Conservation (phyloP, 495 filamentous ascomycete species). For the Elasticomyces elasticus region DNA sequence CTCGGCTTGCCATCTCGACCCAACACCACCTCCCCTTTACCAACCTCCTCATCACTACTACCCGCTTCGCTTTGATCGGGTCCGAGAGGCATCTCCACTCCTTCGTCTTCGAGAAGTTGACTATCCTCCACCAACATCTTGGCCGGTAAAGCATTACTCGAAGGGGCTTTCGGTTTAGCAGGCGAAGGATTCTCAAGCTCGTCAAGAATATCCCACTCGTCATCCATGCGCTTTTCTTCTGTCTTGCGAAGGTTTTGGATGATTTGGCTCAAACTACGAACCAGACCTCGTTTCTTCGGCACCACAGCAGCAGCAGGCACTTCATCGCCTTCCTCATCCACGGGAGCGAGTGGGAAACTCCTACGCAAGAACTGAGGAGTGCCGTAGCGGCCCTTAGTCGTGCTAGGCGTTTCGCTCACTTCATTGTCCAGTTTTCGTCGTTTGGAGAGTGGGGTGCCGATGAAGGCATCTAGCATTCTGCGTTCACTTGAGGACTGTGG, state of each 20-base stretch:
- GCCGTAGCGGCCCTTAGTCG: conserved; percentile 43
- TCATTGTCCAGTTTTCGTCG: conserved; percentile 21
- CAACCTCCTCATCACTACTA: conserved; percentile 36
- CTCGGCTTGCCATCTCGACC: conserved; percentile 39
- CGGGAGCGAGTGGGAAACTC: conserved; percentile 38
- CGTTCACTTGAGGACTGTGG: conserved; percentile 55
- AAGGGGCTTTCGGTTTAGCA: no score
- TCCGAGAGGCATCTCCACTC: conserved; percentile 40
- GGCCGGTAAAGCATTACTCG: no score
- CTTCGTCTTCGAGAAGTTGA: conserved; percentile 33
- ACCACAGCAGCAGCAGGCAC: conserved; percentile 30
- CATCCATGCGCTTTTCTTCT: conserved; percentile 52
- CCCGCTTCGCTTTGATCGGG: conserved; percentile 51
- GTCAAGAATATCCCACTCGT: conserved; percentile 61
- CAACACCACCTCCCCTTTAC: conserved; percentile 16
- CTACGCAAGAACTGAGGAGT: conserved; percentile 74
- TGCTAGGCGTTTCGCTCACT: conserved; percentile 40
- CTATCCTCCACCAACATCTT: conserved; percentile 53
- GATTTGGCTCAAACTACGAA: conserved; percentile 65
- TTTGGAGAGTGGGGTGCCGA: conserved; percentile 43
- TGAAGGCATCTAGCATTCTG: conserved; percentile 52
- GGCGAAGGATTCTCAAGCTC: no score
- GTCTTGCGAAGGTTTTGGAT: conserved; percentile 67
- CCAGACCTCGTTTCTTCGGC: conserved; percentile 48
- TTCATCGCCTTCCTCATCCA: conserved; percentile 32